These are phyloP conservation scores for Cadophora luteo-olivacea DNA, from an alignment of 2,329 filamentous ascomycete genomes.

Conservation along the genomic window DNA sequence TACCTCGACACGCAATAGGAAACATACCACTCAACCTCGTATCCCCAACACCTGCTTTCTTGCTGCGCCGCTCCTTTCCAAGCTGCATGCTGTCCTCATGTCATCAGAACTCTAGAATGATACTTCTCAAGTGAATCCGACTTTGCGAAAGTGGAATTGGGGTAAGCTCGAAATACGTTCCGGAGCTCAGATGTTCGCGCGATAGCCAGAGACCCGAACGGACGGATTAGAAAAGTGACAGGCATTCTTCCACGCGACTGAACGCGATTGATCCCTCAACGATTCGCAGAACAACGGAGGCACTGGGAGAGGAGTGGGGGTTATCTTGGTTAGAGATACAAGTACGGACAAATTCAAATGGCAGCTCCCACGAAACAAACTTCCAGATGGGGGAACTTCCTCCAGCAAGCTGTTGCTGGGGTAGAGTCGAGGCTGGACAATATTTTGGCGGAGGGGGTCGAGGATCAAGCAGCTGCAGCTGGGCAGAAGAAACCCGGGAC, in stretches of 20 bases:
- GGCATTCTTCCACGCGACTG: slow-evolving; percentile 25
- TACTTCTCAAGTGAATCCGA: slow-evolving; percentile 1
- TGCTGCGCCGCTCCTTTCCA: slow-evolving; percentile 17
- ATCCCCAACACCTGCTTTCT: slow-evolving; percentile 9
- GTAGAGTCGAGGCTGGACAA: slow-evolving; percentile 93
- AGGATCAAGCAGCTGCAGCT: slow-evolving; percentile 48
- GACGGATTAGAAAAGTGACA: slow-evolving; percentile 5
- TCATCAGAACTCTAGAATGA: not conserved
- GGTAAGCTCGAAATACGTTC: not conserved
- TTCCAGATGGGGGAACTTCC: slow-evolving; percentile 78
- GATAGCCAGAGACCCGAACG: slow-evolving; percentile 4
- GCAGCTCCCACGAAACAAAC: slow-evolving; percentile 49
- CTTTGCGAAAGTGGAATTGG: slow-evolving; percentile 4
- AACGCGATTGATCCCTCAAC: slow-evolving; percentile 26
- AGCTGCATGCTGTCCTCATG: slow-evolving; percentile 13
- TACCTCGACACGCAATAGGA: slow-evolving; percentile 24
- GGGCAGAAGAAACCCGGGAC: slow-evolving; percentile 47
- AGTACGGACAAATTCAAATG: slow-evolving; percentile 34
- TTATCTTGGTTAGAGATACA: not conserved
- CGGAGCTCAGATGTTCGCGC: slow-evolving; percentile 6
- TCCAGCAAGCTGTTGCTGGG: slow-evolving; percentile 90
- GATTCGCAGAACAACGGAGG: not conserved
- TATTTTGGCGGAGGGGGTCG: slow-evolving; percentile 83
- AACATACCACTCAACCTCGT: slow-evolving; percentile 12
- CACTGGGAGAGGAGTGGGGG: slow-evolving; percentile 20